These are phyloP conservation scores for Tuber melanosporum DNA, from an alignment of 495 filamentous ascomycete species.

Conservation along the genomic window DNA sequence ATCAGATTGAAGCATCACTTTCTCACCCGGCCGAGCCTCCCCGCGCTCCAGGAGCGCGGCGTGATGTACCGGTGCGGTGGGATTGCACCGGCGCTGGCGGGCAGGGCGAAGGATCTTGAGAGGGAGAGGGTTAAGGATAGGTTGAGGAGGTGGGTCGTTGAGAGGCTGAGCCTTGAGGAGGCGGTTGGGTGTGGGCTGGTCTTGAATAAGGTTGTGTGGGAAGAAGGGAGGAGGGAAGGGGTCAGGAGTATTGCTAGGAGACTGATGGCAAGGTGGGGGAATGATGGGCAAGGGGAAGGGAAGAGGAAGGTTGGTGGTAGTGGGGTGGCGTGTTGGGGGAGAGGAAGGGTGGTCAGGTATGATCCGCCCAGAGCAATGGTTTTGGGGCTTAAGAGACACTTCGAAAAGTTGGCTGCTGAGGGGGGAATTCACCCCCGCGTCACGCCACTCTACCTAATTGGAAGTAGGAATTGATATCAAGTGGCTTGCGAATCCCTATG, in stretches of 20 bases:
- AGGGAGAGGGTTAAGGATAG: slow-evolving; percentile 53
- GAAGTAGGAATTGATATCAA: not conserved
- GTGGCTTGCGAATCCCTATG: not conserved
- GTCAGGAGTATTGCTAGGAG: slow-evolving; percentile 29
- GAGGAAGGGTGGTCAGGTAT: slow-evolving; percentile 20
- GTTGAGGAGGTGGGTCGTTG: slow-evolving; percentile 45
- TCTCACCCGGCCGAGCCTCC: slow-evolving; percentile 33
- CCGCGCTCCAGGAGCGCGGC: slow-evolving; percentile 39
- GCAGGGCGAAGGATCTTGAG: slow-evolving; percentile 49
- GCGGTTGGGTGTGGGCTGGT: slow-evolving; percentile 26
- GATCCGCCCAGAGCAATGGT: slow-evolving; percentile 27
- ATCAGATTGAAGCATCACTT: slow-evolving; percentile 47
- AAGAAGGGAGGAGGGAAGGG: slow-evolving; percentile 19
- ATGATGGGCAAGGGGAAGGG: slow-evolving; percentile 9
- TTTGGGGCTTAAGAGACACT: slow-evolving; percentile 26
- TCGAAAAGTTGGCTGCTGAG: slow-evolving; percentile 21
- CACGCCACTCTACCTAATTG: not conserved
- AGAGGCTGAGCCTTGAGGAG: slow-evolving; percentile 7
- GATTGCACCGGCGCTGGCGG: slow-evolving; percentile 45
- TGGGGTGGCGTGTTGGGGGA: slow-evolving; percentile 14
- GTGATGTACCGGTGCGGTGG: slow-evolving; percentile 39
- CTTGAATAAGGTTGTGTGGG: slow-evolving; percentile 14
- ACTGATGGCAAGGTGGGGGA: slow-evolving; percentile 5
- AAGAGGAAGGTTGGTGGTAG: slow-evolving; percentile 14
- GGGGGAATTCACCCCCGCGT: not conserved